Base-by-base conservation (phyloP, 441 rosid species). In the Populus hybrid region DNA sequence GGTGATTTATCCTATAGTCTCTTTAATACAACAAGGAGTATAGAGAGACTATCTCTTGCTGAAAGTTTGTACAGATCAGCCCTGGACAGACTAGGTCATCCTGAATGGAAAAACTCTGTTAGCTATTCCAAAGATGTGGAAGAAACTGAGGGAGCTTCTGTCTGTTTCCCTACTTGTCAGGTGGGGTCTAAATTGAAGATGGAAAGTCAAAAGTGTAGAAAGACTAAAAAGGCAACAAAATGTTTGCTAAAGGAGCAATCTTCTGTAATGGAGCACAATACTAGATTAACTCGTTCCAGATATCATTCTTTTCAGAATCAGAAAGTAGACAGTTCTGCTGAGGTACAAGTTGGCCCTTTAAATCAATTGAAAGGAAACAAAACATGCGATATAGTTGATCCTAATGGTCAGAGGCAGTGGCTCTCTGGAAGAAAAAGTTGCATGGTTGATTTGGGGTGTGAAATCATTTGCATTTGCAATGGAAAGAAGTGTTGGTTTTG, bases 211-310 rank as follows among this genome's bases (percentile, higher is more conserved):
- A 90, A 83, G 84, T 74, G 83, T 71, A 87, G 90, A 84, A 90
- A 77, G 84, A 67, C 87, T 42, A 91, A 83, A 75, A 85, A 67
- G 76, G 77, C 76, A 66, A 73, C 77, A 71, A 89, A 86, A 81
- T 73, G 87, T 73, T 72, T 79, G 68, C 42, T 77, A 69, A 85
- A 87, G 81, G 90, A 86, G 81, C 86, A 89, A 65, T 28, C 67
- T 79, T 78, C 81, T 73, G 77, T 78, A 78, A 50, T 79, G 72
- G 91, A 84, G 81, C 83, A 30, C 73, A 86, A 76, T 79, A 82
- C 80, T 63, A 94, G 97, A 78, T 10, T 91, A 83, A 96, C 98
- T 78, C 94, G 98, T 61, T 94, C 98, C 28, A 93, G 84, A 88
- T 83, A 76, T 74, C 89, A 88, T 77, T 87, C 89, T 80, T 82